Conservation (phyloP, 2,329 filamentous ascomycete genomes). For the Fusarium paranaense region DNA sequence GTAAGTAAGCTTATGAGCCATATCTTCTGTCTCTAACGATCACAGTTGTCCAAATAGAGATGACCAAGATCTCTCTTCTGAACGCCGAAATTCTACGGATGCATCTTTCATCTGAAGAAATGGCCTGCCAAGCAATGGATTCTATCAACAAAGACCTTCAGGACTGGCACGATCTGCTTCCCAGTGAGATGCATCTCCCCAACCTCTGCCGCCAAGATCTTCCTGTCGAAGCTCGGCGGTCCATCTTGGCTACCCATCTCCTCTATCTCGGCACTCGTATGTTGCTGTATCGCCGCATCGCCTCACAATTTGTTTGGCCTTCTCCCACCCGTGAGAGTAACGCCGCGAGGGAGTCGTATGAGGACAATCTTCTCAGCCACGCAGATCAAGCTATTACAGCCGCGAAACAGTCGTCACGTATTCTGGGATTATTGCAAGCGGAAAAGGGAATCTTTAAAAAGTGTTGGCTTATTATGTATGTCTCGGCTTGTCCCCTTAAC, state of each 20-base stretch:
- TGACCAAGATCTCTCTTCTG: not conserved
- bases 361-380: not conserved
- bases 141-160: not conserved
- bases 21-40: not conserved
- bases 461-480: not conserved
- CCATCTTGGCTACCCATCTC: not conserved
- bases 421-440: not conserved
- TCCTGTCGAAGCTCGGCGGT: not conserved
- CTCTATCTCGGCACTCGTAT: not conserved
- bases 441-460: not conserved
- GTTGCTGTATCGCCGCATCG: not conserved
- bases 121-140: not conserved
- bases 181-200: not conserved
- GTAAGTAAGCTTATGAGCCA: not conserved
- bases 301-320: not conserved
- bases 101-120: not conserved
- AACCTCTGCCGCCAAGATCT: not conserved
- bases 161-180: not conserved
- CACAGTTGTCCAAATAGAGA: not conserved
- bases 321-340: not conserved
- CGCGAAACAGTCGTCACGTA: not conserved
- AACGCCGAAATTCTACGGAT: not conserved
- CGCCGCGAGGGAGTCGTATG: not conserved
- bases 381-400: not conserved
- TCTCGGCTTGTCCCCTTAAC: not conserved